Evolutionary conservation across 2,329 filamentous ascomycete genomes (phyloP).

Genomic region (Emergomyces pasteurianus): DNA sequence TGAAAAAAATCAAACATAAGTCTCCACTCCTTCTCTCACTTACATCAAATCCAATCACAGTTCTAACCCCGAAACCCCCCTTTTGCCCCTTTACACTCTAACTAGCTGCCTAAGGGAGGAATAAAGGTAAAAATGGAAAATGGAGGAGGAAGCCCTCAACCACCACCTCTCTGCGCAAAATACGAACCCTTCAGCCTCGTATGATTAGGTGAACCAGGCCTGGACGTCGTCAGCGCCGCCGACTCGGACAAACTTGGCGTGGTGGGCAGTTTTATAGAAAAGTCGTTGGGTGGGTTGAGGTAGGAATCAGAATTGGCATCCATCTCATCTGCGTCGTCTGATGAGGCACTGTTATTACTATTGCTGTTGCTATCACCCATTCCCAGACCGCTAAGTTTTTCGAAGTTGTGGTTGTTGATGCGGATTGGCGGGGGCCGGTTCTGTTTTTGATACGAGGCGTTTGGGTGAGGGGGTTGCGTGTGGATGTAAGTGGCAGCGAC

Average conservation of each 20-base stretch:
- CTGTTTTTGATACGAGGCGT: constrained; percentile 29
- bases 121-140: too few relatives aligned
- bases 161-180: constrained; percentile 20
- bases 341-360: not conserved
- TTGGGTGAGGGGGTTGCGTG: constrained; percentile 31
- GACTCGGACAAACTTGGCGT: constrained; percentile 38
- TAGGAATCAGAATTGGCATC: constrained; percentile 16
- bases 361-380: not conserved
- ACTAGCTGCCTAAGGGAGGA: not conserved
- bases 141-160: not conserved
- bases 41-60: not conserved
- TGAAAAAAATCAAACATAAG: not conserved
- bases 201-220: constrained; percentile 40
- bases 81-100: not conserved
- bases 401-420: constrained; percentile 59
- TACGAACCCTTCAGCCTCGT: constrained; percentile 28
- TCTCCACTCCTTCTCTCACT: not conserved
- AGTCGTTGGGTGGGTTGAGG: constrained; percentile 32
- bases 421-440: constrained; percentile 40
- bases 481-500: constrained; percentile 78
- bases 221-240: constrained; percentile 40
- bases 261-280: constrained; percentile 34
- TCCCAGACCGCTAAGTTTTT: constrained; percentile 41
- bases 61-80: not conserved
- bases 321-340: constrained; percentile 42